phyloP scores from a whole-genome alignment of 306 rosid species.

The Citrullus colocynthis region DNA sequence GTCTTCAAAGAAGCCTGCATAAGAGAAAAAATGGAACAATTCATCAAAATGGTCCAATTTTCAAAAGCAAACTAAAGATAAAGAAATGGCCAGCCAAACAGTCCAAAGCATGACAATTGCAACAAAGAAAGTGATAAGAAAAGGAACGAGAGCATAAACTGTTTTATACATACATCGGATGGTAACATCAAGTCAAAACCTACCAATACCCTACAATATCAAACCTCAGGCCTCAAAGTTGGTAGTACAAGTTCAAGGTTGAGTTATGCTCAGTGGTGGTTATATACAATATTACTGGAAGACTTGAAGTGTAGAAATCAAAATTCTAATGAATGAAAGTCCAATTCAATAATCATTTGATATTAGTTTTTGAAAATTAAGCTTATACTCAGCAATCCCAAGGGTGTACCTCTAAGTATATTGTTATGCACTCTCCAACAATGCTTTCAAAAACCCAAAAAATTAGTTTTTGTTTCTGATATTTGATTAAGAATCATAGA shows the following conservation, averaged over 20 bases:
- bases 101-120: background rate
- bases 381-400: no score
- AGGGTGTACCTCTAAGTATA: no score
- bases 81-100: background rate
- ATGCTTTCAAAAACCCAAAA: no score
- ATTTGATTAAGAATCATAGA: no score
- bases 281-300: background rate
- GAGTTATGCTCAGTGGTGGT: no score
- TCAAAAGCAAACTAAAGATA: background rate
- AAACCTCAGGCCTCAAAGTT: no score
- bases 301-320: background rate
- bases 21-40: background rate
- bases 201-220: background rate
- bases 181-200: background rate
- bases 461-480: no score
- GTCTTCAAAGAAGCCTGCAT: slow-evolving; percentile 66
- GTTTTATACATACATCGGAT: background rate
- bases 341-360: no score
- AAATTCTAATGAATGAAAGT: no score
- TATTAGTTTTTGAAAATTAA: no score
- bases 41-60: background rate
- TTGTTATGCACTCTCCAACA: no score
- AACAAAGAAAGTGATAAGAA: background rate
- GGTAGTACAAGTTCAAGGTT: no score
- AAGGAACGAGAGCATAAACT: background rate